Base-by-base conservation (phyloP, 371 early-diverging fungal species). In the Mucor racemosus region DNA sequence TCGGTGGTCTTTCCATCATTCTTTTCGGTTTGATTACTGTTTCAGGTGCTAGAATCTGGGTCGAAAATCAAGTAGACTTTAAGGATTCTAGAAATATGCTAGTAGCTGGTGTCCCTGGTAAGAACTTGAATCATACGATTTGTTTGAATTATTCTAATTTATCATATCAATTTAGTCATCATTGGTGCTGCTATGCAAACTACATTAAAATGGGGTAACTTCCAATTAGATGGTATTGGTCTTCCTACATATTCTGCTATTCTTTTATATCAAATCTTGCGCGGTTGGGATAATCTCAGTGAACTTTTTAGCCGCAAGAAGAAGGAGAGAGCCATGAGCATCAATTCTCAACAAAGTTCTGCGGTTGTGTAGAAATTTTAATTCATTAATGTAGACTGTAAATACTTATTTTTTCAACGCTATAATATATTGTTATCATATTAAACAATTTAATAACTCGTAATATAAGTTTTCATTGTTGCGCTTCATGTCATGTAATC, bases 1-100 rank as follows among this genome's bases (percentile, higher is more conserved):
- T 85, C 75, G 88, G 88, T 54, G 88, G 87, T 13, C 65, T 85
- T 14, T 76, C 80, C 1, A 75, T 88, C 38, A 74, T 88, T 36
- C 66, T 88, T 15, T 88, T 84, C 65, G 82, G 85, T 6, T 60
- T 86, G 17, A 85, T 88, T 62, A 79, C 86, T 6, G 76, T 86
- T 4, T 80, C 85, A n/a, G 88, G 88, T 14, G 84, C 85, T 41
- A 74, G 88, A 61, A 86, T 87, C 36, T 87, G 87, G 87, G 84
- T 84, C 14, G 79, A 84, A 39, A 79, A 82, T 48, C 54, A 74
- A 39, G 81, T 87, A 7, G 84, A 87, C 54, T 87, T 87, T 38
- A 75, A 74, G 36, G 81, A 84, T 61, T 66, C 84, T 3, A 74
- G 84, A 26, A 87, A 87, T 50, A 69, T 87, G 71, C 71, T 82